These are phyloP conservation scores for Porogramme epimiltina DNA, from an alignment of 1,284 basidiomycete genomes.

Conservation along the genomic window DNA sequence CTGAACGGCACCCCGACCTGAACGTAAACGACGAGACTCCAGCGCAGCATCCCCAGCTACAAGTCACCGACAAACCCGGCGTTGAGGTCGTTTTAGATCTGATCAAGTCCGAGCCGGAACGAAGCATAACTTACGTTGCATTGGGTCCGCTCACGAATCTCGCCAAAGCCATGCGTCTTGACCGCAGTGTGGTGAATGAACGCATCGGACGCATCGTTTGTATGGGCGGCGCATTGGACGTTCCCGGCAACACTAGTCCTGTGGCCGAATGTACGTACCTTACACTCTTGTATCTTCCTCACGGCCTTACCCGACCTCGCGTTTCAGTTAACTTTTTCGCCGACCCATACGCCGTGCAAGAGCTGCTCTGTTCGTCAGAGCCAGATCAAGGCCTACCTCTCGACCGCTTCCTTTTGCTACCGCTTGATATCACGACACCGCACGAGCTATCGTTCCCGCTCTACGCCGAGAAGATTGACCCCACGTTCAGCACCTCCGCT, in stretches of 20 bases:
- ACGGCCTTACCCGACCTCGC: too few species aligned
- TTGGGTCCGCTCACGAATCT: slow-evolving; percentile 91
- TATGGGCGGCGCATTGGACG: slow-evolving; percentile 97
- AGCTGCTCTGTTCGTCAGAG: slow-evolving; percentile 50
- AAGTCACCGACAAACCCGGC: slow-evolving; percentile 50
- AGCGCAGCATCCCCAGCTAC: slow-evolving; percentile 49
- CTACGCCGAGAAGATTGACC: slow-evolving; percentile 59
- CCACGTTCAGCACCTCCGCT: slow-evolving; percentile 48
- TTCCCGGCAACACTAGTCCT: slow-evolving; percentile 87
- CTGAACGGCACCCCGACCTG: slow-evolving; percentile 76
- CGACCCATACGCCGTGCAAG: slow-evolving; percentile 84
- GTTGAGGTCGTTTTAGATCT: slow-evolving; percentile 72
- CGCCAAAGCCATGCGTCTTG: slow-evolving; percentile 64
- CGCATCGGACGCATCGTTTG: slow-evolving; percentile 76
- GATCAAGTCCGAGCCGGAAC: slow-evolving; percentile 56
- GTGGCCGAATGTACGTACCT: slow-evolving; percentile 71
- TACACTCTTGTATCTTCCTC: slow-evolving; percentile 6
- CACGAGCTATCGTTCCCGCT: slow-evolving; percentile 77
- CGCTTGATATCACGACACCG: slow-evolving; percentile 80
- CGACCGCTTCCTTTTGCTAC: slow-evolving; percentile 70
- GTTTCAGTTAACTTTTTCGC: slow-evolving; percentile 92
- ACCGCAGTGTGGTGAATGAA: slow-evolving; percentile 56
- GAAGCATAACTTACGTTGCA: slow-evolving; percentile 81
- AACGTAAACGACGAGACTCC: slow-evolving; percentile 40
- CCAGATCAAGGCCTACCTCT: slow-evolving; percentile 51